Evolutionary conservation across 495 filamentous ascomycete species (phyloP), one percentile per base, ranked within the genome.

Genomic region (Acidomyces sp.): DNA sequence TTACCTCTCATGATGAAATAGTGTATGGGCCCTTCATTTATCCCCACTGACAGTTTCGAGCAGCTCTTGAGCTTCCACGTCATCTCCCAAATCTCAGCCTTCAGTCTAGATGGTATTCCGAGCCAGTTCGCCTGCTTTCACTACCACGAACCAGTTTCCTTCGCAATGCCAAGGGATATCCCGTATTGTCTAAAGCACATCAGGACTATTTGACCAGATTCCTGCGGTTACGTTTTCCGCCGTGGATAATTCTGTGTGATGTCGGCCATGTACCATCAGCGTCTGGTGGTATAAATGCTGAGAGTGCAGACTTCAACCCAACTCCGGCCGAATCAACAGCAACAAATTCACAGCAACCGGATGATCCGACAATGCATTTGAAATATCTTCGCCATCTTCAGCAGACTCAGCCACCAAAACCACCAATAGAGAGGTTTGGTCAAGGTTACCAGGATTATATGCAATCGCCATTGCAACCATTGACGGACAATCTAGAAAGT

Each of bases 401-500:
- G 57, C 71, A 77, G 29, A 77, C 82, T 27, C 88, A 95, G 52
- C 79, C 82, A 6, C 60, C 77, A 43, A 68, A 56, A 47, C 71
- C 56, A 4, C 60, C 61, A 4, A 68, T 86, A 25, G 82, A 86
- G 56, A 63, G 68, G 33, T 84, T 84, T 56, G 78, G 80, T 6
- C 63, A 69, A 9, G 82, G 81, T 6, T 88, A 83, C 52, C 92
- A 99, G 47, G 90, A 99, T 56, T 96, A 90, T 62, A 66, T 96
- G 1, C 90, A 99, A 57, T 82, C 84, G 3, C 90, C 90, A 6
- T 63, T 99, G 26, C 92, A 99, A 54, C 90, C 90, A 0, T 69
- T 99, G 15, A 82, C 90, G 0, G 90, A 96, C 60, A 96, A 99
- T 48, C 70, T 99, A 18, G 90, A 99, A 55, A 90, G 82, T 34